Evolutionary conservation across 257 asterid species (phyloP).

Genomic region (Solanum sitiens): DNA sequence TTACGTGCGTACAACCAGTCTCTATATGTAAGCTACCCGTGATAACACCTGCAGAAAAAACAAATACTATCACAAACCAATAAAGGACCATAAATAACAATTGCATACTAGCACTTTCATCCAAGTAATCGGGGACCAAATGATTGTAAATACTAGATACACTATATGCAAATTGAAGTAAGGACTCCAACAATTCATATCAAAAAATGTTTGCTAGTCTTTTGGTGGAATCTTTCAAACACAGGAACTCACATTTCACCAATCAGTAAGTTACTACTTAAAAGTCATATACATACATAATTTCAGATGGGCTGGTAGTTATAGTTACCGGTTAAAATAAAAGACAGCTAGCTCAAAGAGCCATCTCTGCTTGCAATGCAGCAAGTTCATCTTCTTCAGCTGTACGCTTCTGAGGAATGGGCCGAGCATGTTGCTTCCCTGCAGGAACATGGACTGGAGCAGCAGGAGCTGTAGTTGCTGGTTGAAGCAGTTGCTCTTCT

Average conservation of each 20-base stretch:
- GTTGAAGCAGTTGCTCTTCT: slow-evolving; percentile 28
- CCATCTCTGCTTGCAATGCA: slow-evolving; percentile 26
- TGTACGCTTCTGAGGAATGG: slow-evolving; percentile 10
- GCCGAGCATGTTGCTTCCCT: slow-evolving; percentile 12
- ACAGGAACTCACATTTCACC: not conserved
- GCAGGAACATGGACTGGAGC: slow-evolving; percentile 14
- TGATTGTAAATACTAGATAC: not conserved
- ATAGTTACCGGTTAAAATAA: not conserved
- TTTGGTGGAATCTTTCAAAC: not conserved
- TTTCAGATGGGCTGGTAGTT: not conserved
- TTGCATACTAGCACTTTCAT: not conserved
- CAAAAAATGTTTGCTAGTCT: not conserved
- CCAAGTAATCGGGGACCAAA: not conserved
- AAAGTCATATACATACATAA: not conserved
- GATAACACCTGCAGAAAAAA: not conserved
- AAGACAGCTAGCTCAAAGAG: slow-evolving; percentile 10
- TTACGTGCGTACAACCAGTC: not conserved
- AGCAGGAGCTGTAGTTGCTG: slow-evolving; percentile 23
- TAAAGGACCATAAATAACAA: not conserved
- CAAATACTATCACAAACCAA: not conserved
- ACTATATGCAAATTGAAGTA: not conserved
- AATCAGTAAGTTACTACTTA: not conserved
- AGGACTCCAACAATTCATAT: not conserved
- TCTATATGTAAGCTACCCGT: not conserved
- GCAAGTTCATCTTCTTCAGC: slow-evolving; percentile 29